A percentile compares a stretch with the other conserved stretches of the same genome.
These are phyloP conservation scores for Erodium trifolium DNA, from an alignment of 441 rosid species.

Conservation along the genomic window DNA sequence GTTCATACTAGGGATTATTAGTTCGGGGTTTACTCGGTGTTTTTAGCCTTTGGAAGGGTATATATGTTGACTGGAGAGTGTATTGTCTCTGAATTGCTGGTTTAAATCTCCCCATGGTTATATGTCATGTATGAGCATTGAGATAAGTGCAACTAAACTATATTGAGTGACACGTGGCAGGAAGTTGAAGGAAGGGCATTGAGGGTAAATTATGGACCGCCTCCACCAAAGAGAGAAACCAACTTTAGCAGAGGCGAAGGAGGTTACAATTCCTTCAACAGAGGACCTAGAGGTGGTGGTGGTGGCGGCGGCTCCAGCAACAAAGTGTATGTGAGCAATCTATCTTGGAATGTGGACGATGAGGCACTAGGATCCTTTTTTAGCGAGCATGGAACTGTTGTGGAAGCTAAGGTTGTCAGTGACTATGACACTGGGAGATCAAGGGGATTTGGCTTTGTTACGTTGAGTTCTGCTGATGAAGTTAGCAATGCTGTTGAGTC, in stretches of 20 bases:
- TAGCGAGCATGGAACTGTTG: slow-evolving; percentile 69
- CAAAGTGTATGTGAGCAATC: slow-evolving; percentile 81
- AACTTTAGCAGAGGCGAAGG: background rate
- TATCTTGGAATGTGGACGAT: slow-evolving; percentile 91
- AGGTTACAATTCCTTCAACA: background rate
- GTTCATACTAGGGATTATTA: background rate
- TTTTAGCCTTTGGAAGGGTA: too few relatives aligned
- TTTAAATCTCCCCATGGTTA: too few relatives aligned
- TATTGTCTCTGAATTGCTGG: too few relatives aligned
- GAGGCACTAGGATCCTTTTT: slow-evolving; percentile 65
- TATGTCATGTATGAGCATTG: background rate
- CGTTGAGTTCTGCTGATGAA: slow-evolving; percentile 70
- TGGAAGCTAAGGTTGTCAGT: slow-evolving; percentile 81
- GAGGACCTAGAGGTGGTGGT: slow-evolving; percentile 17
- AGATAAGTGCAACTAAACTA: slow-evolving; percentile 3
- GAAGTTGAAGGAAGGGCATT: slow-evolving; percentile 23
- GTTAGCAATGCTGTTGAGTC: slow-evolving; percentile 59
- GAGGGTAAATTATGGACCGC: slow-evolving; percentile 27
- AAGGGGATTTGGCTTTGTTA: slow-evolving; percentile 95
- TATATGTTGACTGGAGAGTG: too few relatives aligned
- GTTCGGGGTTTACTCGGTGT: too few relatives aligned
- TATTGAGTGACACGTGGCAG: slow-evolving; percentile 16
- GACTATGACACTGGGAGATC: slow-evolving; percentile 93
- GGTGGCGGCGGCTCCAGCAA: slow-evolving; percentile 27
- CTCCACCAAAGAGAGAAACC: slow-evolving; percentile 26